Evolutionary conservation across 1,284 basidiomycete species (phyloP).

Genomic region (Pseudozyma thailandica): DNA sequence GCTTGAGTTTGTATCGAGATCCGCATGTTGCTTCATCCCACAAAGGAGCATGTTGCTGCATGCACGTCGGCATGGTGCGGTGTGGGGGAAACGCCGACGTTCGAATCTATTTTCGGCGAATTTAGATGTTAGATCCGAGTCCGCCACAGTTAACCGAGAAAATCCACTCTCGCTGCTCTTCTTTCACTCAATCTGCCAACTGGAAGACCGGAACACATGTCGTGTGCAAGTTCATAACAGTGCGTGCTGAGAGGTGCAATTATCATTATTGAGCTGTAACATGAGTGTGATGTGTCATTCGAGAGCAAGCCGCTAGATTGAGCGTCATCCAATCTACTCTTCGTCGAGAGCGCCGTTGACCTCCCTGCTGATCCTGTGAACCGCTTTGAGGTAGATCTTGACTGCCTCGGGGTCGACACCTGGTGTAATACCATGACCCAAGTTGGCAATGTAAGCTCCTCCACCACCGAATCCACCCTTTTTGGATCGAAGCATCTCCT

Average conservation of each 20-base stretch:
- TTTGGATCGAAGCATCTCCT: conserved; percentile 76
- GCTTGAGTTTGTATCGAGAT: too few species aligned
- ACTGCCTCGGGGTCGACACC: conserved; percentile 67
- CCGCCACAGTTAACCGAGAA: too few species aligned
- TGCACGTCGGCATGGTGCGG: too few species aligned
- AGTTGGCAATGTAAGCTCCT: conserved; percentile 81
- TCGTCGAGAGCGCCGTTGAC: conserved; percentile 52
- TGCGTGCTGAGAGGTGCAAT: neutral
- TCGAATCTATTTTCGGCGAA: too few species aligned
- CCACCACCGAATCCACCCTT: conserved; percentile 75
- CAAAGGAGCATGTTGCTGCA: too few species aligned
- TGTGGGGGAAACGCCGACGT: too few species aligned
- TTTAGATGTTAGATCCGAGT: too few species aligned
- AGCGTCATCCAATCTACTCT: conserved; percentile 22
- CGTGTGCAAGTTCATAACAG: too few species aligned
- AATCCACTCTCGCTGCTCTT: too few species aligned
- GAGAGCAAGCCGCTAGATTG: neutral
- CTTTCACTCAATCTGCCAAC: too few species aligned
- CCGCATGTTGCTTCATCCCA: too few species aligned
- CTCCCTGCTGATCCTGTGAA: conserved; percentile 61
- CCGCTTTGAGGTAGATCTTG: conserved; percentile 60
- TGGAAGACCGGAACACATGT: too few species aligned
- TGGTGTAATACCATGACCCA: conserved; percentile 89
- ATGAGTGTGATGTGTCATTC: neutral
- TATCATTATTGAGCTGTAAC: neutral